Conservation (phyloP, 2,329 filamentous ascomycete species). For the Colletotrichum sp. region DNA sequence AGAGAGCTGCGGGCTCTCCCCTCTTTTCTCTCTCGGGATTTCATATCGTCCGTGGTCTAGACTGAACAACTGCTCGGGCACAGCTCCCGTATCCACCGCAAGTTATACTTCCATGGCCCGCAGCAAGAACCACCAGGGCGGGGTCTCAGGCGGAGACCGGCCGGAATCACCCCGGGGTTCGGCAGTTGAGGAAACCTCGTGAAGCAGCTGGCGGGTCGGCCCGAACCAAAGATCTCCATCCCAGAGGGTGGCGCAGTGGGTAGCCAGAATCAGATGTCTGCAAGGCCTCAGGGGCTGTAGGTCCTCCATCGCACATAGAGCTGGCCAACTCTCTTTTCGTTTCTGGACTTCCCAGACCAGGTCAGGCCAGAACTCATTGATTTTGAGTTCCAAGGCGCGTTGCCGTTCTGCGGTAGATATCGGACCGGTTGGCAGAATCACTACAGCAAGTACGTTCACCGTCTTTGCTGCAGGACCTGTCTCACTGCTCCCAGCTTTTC, state of each 20-base stretch:
- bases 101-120: not conserved
- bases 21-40: too few relatives aligned
- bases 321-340: too few relatives aligned
- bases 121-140: not conserved
- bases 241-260: too few relatives aligned
- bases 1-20: too few relatives aligned
- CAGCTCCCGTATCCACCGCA: fast-evolving
- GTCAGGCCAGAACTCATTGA: too few relatives aligned
- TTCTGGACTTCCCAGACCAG: too few relatives aligned
- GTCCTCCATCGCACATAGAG: too few relatives aligned
- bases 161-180: not conserved
- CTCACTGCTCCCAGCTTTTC: not conserved
- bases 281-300: too few relatives aligned
- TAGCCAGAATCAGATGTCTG: too few relatives aligned
- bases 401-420: not conserved
- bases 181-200: not conserved
- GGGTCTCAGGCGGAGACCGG: not conserved
- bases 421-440: not conserved
- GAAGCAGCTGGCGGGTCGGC: not conserved
- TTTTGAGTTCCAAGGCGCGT: not conserved
- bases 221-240: not conserved
- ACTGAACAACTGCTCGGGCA: not conserved
- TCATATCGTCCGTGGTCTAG: not conserved
- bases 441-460: not conserved
- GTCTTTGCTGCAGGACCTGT: not conserved